These are phyloP conservation scores for Lachancea sp. DNA, from an alignment of 805 yeast species.

Conservation along the genomic window DNA sequence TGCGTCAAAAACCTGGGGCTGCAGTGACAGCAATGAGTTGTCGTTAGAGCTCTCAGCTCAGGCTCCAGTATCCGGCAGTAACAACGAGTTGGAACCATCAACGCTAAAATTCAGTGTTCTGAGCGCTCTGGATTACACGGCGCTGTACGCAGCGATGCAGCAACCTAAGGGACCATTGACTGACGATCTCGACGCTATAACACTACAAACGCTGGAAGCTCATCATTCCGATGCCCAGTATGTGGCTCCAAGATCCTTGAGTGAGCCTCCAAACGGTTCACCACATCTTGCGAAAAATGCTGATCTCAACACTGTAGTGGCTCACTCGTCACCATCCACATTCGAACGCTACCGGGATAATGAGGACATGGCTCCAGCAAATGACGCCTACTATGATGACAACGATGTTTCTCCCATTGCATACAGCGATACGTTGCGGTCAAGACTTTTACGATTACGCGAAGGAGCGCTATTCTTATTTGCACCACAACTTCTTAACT, in stretches of 20 bases:
- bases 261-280: constrained; percentile 13
- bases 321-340: constrained; percentile 20
- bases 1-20: constrained; percentile 9
- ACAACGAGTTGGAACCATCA: background rate
- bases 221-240: background rate
- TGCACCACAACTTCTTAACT: constrained; percentile 32
- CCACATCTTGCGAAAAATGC: no score
- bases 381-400: background rate
- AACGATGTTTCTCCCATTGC: background rate
- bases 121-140: constrained; percentile 28
- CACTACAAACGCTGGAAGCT: constrained; percentile 4
- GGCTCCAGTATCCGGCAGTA: background rate
- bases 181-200: constrained; percentile 1
- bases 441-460: background rate
- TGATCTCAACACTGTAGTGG: background rate
- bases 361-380: constrained; percentile 1
- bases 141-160: constrained; percentile 23
- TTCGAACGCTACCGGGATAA: constrained; percentile 24
- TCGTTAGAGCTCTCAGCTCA: no score
- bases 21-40: no score
- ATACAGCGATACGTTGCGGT: background rate
- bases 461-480: constrained; percentile 11
- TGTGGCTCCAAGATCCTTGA: constrained; percentile 10
- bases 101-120: constrained; percentile 27
- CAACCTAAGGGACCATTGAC: constrained; percentile 21